Evolutionary conservation across 129 eudicot genomes (phyloP), one percentile per base, ranked within the genome.

Genomic region (Artemisia argyi): DNA sequence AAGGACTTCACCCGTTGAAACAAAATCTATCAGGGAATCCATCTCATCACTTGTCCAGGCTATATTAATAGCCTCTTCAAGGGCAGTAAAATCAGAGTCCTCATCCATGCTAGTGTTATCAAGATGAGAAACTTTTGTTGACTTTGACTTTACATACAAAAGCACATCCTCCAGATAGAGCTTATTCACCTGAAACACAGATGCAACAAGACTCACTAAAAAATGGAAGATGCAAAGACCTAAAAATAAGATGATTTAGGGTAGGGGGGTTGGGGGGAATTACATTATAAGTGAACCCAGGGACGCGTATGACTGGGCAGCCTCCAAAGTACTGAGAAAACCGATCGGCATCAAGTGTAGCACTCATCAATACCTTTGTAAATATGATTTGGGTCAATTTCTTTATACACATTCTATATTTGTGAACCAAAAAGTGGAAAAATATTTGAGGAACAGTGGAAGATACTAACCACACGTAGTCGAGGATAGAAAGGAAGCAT

Each of bases 231-330:
- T 55, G 65, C 20, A 66, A 64, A 17, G 65, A 64, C 15, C 15
- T 15, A 26, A 49, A 30, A 39, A 42, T 24, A 11, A n/a, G 4
- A 73, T 0, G 48, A 11, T 32, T 3, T 7, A 66, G 24, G n/a
- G 18, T 61, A 53, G 2, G 32, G 52, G 63, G 4, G n/a, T n/a
- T n/a, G n/a, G n/a, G n/a, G 22, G 22, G 28, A 30, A 65, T 82
- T 80, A 95, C 99, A 85, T 96, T 85, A 79, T 90, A 85, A 73
- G 99, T 95, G 83, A 95, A 95, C 44, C 99, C 99, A 1, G 97
- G 99, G 30, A 95, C 99, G 73, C 88, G 87, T 77, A 95, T 85
- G 62, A 91, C 74, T 61, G 99, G 99, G 72, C 94, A 90, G 78
- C 96, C 99, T 78, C 97, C 94, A 78, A 95, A 91, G 76, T 95